These are phyloP conservation scores for Malus sieversii DNA, from an alignment of 306 rosid species.

Conservation along the genomic window DNA sequence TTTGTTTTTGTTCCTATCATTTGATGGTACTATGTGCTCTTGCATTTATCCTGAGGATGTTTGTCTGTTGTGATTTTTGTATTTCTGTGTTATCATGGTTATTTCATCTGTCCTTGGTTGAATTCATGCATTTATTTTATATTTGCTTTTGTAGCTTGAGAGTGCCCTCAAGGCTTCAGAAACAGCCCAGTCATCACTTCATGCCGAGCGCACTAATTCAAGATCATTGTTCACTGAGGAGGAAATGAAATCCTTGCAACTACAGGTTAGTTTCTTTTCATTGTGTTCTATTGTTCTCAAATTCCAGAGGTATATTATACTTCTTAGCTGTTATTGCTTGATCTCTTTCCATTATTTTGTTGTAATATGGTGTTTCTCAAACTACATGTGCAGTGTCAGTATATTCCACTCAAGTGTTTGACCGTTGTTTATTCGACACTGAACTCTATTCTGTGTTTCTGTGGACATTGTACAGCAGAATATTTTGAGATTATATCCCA, in stretches of 20 bases:
- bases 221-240: conserved; percentile 79
- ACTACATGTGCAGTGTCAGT: neutral
- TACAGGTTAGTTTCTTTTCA: conserved; percentile 51
- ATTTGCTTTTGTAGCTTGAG: conserved; percentile 54
- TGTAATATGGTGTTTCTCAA: neutral
- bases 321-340: neutral
- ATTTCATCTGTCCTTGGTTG: neutral
- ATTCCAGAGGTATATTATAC: neutral
- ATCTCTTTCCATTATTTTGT: neutral
- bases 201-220: conserved; percentile 68
- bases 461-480: neutral
- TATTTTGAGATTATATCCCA: neutral
- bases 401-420: neutral
- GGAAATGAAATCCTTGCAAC: conserved; percentile 82
- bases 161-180: conserved; percentile 75
- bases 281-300: neutral
- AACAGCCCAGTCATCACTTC: conserved; percentile 64
- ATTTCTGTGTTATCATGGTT: neutral
- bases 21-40: neutral
- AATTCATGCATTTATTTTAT: neutral
- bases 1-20: neutral
- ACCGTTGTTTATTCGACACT: neutral
- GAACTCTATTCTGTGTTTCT: neutral
- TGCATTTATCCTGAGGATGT: neutral
- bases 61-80: neutral